Percentiles rank a stretch among this genome's conserved stretches.
Conservation (phyloP, 139 green algal species). For the Chlamydomonas applanata region DNA sequence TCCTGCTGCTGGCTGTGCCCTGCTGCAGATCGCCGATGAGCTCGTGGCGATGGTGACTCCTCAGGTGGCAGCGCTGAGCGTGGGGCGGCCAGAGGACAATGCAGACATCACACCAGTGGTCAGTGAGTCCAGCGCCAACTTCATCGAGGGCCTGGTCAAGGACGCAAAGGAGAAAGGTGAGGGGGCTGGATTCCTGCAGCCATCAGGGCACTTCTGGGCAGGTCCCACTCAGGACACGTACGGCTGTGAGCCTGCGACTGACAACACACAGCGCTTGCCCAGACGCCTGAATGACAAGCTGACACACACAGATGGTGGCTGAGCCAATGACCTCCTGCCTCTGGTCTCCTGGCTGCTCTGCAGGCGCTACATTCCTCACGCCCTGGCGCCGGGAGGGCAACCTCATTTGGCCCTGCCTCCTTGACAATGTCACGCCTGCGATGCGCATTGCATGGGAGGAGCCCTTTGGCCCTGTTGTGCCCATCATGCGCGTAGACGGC, state of each 20-base stretch:
- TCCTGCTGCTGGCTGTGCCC: constrained; percentile 62
- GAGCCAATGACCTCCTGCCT: too few relatives aligned
- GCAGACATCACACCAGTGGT: constrained; percentile 83
- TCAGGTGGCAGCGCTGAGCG: constrained; percentile 71
- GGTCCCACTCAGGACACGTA: too few relatives aligned
- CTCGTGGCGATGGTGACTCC: constrained; percentile 67
- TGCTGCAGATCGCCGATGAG: constrained; percentile 74
- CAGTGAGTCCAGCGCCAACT: constrained; percentile 80
- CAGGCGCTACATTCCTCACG: constrained; percentile 62
- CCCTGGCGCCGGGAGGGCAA: constrained; percentile 83
- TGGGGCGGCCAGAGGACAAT: constrained; percentile 87
- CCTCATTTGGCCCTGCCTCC: constrained; percentile 89
- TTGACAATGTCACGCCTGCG: constrained; percentile 85
- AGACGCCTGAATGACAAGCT: too few relatives aligned
- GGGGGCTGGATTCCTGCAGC: too few relatives aligned
- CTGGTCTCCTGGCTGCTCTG: neutral
- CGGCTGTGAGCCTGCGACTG: too few relatives aligned
- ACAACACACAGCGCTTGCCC: too few relatives aligned
- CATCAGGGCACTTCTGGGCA: too few relatives aligned
- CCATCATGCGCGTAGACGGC: constrained; percentile 78
- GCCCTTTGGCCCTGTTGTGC: constrained; percentile 94
- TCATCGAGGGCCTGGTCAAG: constrained; percentile 82
- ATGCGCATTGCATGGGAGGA: constrained; percentile 96
- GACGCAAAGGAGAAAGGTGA: constrained; percentile 68
- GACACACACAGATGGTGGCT: too few relatives aligned